These are phyloP conservation scores for Umbelopsis vinacea DNA, from an alignment of 192 early-diverging fungal genomes.

Conservation along the genomic window DNA sequence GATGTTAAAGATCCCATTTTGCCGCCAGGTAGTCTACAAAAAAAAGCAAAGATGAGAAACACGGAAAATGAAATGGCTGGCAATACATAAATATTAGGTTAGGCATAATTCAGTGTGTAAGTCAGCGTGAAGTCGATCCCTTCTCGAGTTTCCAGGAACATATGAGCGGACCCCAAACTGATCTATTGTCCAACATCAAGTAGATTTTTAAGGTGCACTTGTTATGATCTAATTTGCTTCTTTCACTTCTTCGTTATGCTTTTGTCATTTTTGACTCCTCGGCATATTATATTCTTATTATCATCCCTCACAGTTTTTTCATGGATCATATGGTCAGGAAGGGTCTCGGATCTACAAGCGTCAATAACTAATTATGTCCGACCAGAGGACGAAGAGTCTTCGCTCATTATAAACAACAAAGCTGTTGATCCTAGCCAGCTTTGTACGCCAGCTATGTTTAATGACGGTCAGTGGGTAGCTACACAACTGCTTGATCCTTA, in stretches of 20 bases:
- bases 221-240: background rate
- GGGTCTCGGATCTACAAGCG: background rate
- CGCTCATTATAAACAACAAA: conserved; percentile 6
- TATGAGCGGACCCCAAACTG: conserved; percentile 4
- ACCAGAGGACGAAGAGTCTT: background rate
- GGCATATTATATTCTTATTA: background rate
- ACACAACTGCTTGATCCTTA: conserved; percentile 13
- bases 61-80: no score
- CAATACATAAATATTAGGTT: no score
- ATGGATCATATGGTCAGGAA: conserved; percentile 18
- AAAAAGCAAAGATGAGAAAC: no score
- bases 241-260: background rate
- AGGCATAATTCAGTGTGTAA: no score
- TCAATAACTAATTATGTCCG: background rate
- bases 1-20: no score
- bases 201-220: background rate
- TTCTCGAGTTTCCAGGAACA: conserved; percentile 15
- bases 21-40: no score
- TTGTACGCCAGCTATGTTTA: conserved; percentile 30
- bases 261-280: background rate
- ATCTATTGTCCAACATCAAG: background rate
- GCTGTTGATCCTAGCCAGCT: conserved; percentile 7
- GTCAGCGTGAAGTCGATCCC: background rate
- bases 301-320: background rate
- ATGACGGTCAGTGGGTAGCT: conserved; percentile 33